phyloP scores from a whole-genome alignment of 2,329 filamentous ascomycete genomes.

The Aspergillus ustus region DNA sequence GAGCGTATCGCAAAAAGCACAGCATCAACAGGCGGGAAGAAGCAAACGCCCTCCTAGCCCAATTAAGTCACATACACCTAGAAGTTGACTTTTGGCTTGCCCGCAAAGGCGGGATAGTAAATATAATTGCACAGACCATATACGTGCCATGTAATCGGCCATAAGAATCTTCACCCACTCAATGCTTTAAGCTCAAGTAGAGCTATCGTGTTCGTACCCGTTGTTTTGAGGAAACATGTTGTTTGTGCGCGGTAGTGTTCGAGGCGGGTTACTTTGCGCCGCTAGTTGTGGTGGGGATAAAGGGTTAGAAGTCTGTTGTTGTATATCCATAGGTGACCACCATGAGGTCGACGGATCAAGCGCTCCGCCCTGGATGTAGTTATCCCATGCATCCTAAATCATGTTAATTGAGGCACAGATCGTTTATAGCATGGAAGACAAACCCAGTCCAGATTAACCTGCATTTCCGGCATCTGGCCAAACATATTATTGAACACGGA shows the following conservation, averaged over 20 bases:
- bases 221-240: conserved; percentile 22
- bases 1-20: background rate
- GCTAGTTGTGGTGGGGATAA: conserved; percentile 29
- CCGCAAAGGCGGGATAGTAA: background rate
- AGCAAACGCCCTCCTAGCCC: background rate
- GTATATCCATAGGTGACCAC: conserved; percentile 44
- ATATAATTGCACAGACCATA: background rate
- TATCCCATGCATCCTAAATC: conserved; percentile 68
- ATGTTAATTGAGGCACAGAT: conserved; percentile 23
- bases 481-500: conserved; percentile 61
- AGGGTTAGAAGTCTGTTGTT: conserved; percentile 31
- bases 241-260: conserved; percentile 20
- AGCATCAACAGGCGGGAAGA: background rate
- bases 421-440: conserved; percentile 32
- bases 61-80: background rate
- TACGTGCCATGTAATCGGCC: background rate
- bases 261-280: conserved; percentile 21
- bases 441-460: conserved; percentile 67
- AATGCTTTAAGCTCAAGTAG: background rate
- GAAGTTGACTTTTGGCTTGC: conserved; percentile 1
- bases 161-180: background rate
- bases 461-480: conserved; percentile 60
- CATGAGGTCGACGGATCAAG: conserved; percentile 47
- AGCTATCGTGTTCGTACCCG: conserved; percentile 20
- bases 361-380: conserved; percentile 66